Evolutionary conservation across 345 rosid species (phyloP), one percentile per base, ranked within the genome.

Genomic region (Sisymbrium irio): DNA sequence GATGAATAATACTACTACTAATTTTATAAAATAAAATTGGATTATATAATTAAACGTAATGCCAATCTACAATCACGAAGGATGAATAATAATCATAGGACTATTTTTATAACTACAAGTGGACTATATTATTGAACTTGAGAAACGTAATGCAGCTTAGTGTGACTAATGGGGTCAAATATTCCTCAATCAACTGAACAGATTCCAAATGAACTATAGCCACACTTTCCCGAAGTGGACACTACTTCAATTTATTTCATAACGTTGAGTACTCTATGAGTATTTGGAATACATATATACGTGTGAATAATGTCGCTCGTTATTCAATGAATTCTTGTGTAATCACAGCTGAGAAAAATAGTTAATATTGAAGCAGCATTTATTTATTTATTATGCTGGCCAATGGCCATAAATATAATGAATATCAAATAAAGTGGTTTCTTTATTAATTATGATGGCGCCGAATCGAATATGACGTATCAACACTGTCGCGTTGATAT

Each of bases 381-480:
- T 62, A 18, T 63, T 19, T 35, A 75, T 75, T 40, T 28, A 47
- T 71, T 71, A 59, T 65, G 73, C 25, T 71, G 63, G 80, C 63
- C 69, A 54, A 19, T 62, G 37, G 44, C 35, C 59, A 62, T 50
- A 74, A n/a, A n/a, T 17, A 13, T 51, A 50, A 58, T 30, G 61
- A 62, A 58, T 60, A 50, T 50, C 39, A 69, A 62, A 25, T 4
- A 55, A 37, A 62, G 65, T 62, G 36, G 67, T 30, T 56, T 64
- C 36, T 15, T 57, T 57, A 50, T 77, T 77, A 64, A 56, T 57
- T 57, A 50, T 41, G 20, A 49, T 57, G 77, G 62, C 49, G 62
- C 80, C 77, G 80, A 71, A 65, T 64, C 71, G 72, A 77, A 71
- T 71, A 59, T 57, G 80, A 65, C 76, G 56, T 65, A 64, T 37